These are phyloP conservation scores for Didymella arachidicola DNA, from an alignment of 2,329 filamentous ascomycete genomes.

Conservation along the genomic window DNA sequence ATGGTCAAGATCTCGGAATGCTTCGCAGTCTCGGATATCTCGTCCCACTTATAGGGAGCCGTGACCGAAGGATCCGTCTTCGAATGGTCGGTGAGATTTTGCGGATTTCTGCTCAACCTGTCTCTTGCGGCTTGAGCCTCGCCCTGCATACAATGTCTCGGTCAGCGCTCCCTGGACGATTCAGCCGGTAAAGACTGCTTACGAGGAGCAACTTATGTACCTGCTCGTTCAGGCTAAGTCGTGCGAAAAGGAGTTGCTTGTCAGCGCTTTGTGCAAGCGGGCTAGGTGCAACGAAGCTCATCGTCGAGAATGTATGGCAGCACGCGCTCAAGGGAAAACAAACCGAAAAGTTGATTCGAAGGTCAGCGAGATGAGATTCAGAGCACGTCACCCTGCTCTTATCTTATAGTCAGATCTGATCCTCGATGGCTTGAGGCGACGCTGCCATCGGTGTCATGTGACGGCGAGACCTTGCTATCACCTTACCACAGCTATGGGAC, in stretches of 20 bases:
- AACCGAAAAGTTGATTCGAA: slow-evolving; percentile 20
- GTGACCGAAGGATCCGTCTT: slow-evolving; percentile 39
- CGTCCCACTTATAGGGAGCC: slow-evolving; percentile 56
- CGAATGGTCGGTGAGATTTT: slow-evolving; percentile 51
- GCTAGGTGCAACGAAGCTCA: slow-evolving; percentile 9
- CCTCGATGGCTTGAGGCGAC: slow-evolving; percentile 19
- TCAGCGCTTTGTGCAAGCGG: slow-evolving; percentile 55
- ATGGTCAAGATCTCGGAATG: slow-evolving; percentile 56
- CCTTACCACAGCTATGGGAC: slow-evolving; percentile 27
- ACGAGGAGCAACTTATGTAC: slow-evolving; percentile 58
- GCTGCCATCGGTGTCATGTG: slow-evolving; percentile 32
- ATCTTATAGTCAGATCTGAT: slow-evolving; percentile 33
- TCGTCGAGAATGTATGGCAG: slow-evolving; percentile 1
- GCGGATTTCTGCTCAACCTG: slow-evolving; percentile 51
- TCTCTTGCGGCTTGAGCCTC: slow-evolving; percentile 54
- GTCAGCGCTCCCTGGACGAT: slow-evolving; percentile 17
- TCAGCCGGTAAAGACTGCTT: slow-evolving; percentile 15
- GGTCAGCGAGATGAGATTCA: slow-evolving; percentile 4
- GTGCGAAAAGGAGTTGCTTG: slow-evolving; percentile 54
- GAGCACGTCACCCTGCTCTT: not conserved
- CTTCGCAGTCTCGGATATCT: slow-evolving; percentile 58
- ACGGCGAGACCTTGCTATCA: slow-evolving; percentile 30
- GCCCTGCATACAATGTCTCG: slow-evolving; percentile 40
- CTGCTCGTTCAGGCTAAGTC: slow-evolving; percentile 53
- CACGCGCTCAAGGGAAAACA: slow-evolving; percentile 15